A percentile compares a stretch with the other conserved stretches of the same genome.
Evolutionary conservation across 345 rosid genomes (phyloP).

Genomic region (Alliaria petiolata): DNA sequence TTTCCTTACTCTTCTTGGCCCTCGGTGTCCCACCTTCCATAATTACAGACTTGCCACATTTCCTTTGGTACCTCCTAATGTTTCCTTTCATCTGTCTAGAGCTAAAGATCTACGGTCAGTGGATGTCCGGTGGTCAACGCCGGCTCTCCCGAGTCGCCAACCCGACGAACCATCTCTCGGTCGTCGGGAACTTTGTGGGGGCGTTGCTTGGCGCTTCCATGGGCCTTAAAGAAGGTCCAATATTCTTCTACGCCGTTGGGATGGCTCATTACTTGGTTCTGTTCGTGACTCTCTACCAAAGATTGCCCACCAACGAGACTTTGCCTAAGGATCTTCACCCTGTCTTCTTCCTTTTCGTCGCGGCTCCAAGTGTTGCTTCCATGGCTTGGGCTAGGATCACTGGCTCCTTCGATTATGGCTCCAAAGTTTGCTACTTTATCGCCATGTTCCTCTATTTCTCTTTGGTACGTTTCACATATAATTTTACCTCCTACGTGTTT

Average conservation of each 20-base stretch:
- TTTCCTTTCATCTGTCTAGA: constrained; percentile 62
- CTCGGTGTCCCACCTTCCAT: constrained; percentile 63
- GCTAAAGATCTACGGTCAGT: constrained; percentile 83
- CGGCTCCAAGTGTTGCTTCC: constrained; percentile 83
- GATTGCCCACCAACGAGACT: constrained; percentile 73
- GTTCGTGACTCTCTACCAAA: constrained; percentile 85
- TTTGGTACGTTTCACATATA: constrained; percentile 40
- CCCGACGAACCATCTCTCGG: constrained; percentile 74
- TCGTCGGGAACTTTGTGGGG: constrained; percentile 85
- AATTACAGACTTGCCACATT: constrained; percentile 30
- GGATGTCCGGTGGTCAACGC: constrained; percentile 92
- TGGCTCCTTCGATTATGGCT: constrained; percentile 70
- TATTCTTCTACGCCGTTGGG: constrained; percentile 79
- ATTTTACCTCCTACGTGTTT: neutral
- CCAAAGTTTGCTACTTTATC: constrained; percentile 68
- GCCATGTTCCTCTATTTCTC: constrained; percentile 78
- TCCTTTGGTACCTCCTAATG: constrained; percentile 79
- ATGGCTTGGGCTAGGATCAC: constrained; percentile 82
- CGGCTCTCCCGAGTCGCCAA: constrained; percentile 81
- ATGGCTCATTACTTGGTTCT: constrained; percentile 74
- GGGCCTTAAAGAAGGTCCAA: constrained; percentile 82
- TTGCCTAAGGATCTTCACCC: constrained; percentile 87
- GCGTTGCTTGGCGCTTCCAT: constrained; percentile 75
- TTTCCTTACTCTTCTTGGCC: constrained; percentile 67
- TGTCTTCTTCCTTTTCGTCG: constrained; percentile 83